Evolutionary conservation across 2,329 filamentous ascomycete genomes (phyloP).

Genomic region (Dactylonectria estremocensis): DNA sequence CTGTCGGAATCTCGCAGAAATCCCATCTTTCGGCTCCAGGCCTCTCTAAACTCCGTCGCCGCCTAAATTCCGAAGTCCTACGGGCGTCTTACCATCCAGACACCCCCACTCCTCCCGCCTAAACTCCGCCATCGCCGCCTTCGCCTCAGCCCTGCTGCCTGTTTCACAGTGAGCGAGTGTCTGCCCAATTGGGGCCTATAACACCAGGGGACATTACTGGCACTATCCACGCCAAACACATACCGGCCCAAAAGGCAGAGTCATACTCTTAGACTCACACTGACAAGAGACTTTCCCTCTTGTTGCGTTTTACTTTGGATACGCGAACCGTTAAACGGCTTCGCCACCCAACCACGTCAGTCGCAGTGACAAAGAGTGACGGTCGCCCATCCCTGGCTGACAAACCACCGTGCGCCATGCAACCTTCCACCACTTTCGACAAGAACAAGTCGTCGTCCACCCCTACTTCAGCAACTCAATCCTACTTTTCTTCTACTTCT

Average conservation of each 20-base stretch:
- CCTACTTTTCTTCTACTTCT: constrained; percentile 32
- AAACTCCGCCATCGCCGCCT: constrained; percentile 41
- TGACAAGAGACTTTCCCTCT: constrained; percentile 21
- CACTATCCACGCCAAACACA: constrained; percentile 18
- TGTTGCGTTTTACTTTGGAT: constrained; percentile 39
- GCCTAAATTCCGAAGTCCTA: constrained; percentile 39
- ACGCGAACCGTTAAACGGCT: constrained; percentile 38
- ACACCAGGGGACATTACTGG: constrained; percentile 4
- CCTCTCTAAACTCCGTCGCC: constrained; percentile 29
- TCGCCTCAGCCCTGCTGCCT: constrained; percentile 44
- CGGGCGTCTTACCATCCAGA: constrained; percentile 24
- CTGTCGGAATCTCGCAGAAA: not conserved
- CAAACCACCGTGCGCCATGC: constrained; percentile 52
- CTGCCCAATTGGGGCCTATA: constrained; percentile 36
- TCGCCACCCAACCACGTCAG: constrained; percentile 47
- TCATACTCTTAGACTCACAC: constrained; percentile 29
- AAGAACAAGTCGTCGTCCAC: constrained; percentile 41
- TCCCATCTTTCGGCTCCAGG: constrained; percentile 6
- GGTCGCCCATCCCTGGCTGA: constrained; percentile 51
- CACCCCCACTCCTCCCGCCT: constrained; percentile 34
- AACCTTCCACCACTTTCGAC: constrained; percentile 53
- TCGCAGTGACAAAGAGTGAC: constrained; percentile 11
- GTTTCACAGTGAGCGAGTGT: constrained; percentile 37
- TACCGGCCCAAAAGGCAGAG: constrained; percentile 20
- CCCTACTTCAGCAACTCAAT: constrained; percentile 32